Evolutionary conservation across 2,329 filamentous ascomycete species (phyloP).

Genomic region (Verticillium nonalfalfae): DNA sequence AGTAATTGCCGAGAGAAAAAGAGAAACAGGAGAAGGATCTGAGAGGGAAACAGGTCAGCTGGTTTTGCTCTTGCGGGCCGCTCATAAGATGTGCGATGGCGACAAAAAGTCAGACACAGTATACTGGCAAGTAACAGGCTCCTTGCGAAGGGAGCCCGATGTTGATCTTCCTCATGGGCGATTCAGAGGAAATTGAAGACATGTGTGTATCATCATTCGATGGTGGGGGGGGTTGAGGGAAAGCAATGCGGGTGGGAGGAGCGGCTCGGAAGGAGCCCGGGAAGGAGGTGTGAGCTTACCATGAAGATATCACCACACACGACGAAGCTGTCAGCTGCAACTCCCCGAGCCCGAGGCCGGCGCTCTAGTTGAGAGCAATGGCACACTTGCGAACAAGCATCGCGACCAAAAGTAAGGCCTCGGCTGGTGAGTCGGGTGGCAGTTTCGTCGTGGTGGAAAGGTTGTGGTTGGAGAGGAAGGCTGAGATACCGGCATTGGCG

Average conservation of each 20-base stretch:
- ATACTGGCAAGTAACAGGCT: conserved; percentile 92
- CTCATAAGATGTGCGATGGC: conserved; percentile 3
- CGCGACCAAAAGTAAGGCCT: neutral
- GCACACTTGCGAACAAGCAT: neutral
- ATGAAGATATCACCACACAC: neutral
- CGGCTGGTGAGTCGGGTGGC: neutral
- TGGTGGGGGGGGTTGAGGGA: conserved; percentile 9
- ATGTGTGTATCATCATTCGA: conserved; percentile 65
- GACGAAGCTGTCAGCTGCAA: neutral
- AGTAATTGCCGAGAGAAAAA: neutral
- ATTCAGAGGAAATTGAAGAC: conserved; percentile 88
- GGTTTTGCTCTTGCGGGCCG: neutral
- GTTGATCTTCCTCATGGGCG: conserved; percentile 78
- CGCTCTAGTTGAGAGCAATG: neutral
- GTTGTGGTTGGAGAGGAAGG: conserved; percentile 1
- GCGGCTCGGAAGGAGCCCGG: conserved; percentile 1
- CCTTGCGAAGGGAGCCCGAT: conserved; percentile 53
- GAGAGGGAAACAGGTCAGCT: conserved; percentile 5
- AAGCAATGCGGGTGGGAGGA: neutral
- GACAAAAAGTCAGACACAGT: conserved; percentile 57
- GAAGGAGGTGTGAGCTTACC: conserved; percentile 1
- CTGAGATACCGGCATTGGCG: conserved; percentile 2
- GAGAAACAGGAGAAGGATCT: conserved; percentile 1
- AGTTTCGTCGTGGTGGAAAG: neutral
- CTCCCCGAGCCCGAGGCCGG: neutral